Conservation (phyloP, 2,329 filamentous ascomycete species). For the Pseudogymnoascus sp. region DNA sequence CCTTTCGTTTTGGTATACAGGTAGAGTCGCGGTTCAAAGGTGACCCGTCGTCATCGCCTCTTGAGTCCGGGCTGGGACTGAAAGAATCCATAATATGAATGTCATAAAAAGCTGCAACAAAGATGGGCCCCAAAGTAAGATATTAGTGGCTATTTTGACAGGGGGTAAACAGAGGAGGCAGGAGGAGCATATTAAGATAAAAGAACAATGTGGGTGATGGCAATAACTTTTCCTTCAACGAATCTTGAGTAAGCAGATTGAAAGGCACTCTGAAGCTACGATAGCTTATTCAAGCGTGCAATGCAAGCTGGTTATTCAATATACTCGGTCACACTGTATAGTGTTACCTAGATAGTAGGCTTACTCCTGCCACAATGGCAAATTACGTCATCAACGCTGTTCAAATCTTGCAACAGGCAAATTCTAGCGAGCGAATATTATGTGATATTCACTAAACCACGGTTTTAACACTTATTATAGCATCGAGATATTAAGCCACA, state of each 20-base stretch:
- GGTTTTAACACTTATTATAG: too few species aligned
- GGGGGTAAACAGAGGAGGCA: not conserved
- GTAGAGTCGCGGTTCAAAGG: not conserved
- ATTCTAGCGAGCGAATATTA: too few species aligned
- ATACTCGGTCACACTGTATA: too few species aligned
- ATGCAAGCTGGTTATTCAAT: too few species aligned
- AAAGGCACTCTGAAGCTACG: not conserved
- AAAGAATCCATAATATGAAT: not conserved
- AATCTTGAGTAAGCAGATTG: not conserved
- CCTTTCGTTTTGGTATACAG: not conserved
- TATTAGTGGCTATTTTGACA: not conserved
- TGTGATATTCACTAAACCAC: too few species aligned
- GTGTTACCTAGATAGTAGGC: too few species aligned
- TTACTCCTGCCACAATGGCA: too few species aligned
- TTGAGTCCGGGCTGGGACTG: not conserved
- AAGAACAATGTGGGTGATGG: not conserved
- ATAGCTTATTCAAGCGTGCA: not conserved
- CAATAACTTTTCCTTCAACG: not conserved
- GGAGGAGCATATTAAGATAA: not conserved
- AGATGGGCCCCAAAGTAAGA: not conserved
- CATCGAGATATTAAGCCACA: too few species aligned
- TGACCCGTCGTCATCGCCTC: not conserved
- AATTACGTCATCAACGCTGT: too few species aligned
- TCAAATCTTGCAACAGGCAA: too few species aligned
- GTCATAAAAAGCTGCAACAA: not conserved